phyloP scores from a whole-genome alignment of 2,329 filamentous ascomycete species.

The Aspergillus udagawae region DNA sequence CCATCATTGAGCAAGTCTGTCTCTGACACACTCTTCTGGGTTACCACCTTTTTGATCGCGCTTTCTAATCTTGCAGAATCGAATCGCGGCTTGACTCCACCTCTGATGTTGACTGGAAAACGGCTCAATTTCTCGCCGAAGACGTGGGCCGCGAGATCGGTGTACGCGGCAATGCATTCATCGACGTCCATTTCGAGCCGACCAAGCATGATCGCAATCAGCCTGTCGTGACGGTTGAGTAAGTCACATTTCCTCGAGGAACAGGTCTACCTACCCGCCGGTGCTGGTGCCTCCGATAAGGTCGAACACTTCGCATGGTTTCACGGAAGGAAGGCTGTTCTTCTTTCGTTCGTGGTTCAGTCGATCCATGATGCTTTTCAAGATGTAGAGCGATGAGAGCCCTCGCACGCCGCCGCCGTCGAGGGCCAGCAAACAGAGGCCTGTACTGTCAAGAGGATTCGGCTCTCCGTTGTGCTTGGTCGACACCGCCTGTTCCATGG shows the following conservation, averaged over 20 bases:
- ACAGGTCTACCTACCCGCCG: constrained; percentile 28
- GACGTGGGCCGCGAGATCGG: constrained; percentile 33
- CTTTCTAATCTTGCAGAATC: background rate
- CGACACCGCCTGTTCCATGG: background rate
- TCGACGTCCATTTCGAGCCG: constrained; percentile 43
- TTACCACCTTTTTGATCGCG: background rate
- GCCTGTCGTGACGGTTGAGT: constrained; percentile 19
- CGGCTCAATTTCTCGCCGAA: constrained; percentile 23
- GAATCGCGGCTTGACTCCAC: background rate
- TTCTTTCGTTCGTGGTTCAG: constrained; percentile 4
- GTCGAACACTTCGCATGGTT: constrained; percentile 38
- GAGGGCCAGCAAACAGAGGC: constrained; percentile 14
- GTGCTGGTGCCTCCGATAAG: constrained; percentile 41
- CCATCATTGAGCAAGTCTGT: background rate
- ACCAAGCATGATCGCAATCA: constrained; percentile 49
- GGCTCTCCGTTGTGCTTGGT: background rate
- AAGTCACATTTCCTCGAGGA: too few relatives aligned
- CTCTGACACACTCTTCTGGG: background rate
- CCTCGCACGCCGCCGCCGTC: constrained; percentile 43
- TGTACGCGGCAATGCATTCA: constrained; percentile 43
- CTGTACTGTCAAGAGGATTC: constrained; percentile 5
- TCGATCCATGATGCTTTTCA: constrained; percentile 33
- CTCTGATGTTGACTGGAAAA: background rate
- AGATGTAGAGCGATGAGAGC: constrained; percentile 35
- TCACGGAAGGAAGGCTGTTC: constrained; percentile 11